These are phyloP conservation scores for Knufia petricola DNA, from an alignment of 2,329 filamentous ascomycete species.

Conservation along the genomic window DNA sequence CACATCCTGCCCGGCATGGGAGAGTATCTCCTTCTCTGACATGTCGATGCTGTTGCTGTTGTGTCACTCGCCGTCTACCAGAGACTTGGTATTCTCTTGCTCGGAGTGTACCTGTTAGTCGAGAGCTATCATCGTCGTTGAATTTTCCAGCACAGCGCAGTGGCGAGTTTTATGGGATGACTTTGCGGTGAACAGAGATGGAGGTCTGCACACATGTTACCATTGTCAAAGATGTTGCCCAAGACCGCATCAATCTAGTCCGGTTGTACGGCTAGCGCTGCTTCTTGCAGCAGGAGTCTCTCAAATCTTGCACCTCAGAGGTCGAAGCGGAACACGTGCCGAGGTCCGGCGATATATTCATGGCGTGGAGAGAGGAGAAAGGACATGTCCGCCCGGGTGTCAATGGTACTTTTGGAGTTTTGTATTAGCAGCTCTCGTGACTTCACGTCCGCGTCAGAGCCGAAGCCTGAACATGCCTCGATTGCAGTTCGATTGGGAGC, in stretches of 20 bases:
- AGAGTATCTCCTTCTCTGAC: neutral
- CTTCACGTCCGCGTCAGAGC: too few species aligned
- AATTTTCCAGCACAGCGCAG: too few species aligned
- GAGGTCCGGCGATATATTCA: neutral
- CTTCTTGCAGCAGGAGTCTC: neutral
- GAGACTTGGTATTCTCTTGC: too few species aligned
- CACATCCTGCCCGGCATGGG: neutral
- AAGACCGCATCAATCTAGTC: neutral
- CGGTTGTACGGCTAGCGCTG: neutral
- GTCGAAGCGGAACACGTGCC: constrained; percentile 6
- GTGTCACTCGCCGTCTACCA: too few species aligned
- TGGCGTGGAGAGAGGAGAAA: neutral
- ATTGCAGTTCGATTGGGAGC: neutral
- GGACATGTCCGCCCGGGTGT: neutral
- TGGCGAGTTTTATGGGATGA: too few species aligned
- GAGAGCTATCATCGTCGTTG: neutral
- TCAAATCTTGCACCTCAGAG: neutral
- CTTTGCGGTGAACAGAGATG: too few species aligned
- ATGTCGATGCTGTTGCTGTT: neutral
- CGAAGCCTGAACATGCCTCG: too few species aligned
- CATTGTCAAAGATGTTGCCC: neutral
- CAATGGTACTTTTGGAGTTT: neutral
- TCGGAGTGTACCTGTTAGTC: too few species aligned
- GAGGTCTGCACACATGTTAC: neutral
- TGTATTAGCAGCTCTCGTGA: too few species aligned